Conservation (phyloP, 768 basidiomycete genomes). For the Phaffia australis region DNA sequence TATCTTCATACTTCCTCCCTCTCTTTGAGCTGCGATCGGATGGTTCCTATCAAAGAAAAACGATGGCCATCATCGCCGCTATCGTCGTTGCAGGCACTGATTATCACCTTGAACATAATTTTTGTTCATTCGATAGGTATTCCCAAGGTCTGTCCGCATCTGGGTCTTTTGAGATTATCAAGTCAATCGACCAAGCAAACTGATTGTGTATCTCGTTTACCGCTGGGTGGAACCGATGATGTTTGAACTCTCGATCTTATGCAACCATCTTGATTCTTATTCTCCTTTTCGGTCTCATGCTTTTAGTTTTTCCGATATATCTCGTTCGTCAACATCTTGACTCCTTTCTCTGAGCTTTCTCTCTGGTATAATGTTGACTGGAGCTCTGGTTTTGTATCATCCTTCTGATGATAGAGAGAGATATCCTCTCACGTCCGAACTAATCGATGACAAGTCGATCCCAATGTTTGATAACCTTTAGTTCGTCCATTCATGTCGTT, state of each 20-base stretch:
- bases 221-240: neutral
- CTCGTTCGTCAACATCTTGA: slow-evolving; percentile 29
- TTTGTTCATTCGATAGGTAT: slow-evolving; percentile 13
- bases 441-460: slow-evolving; percentile 97
- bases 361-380: neutral
- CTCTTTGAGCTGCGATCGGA: too few species aligned
- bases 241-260: neutral
- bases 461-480: slow-evolving; percentile 69
- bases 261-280: neutral
- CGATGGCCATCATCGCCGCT: too few species aligned
- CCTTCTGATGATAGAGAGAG: slow-evolving; percentile 56
- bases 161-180: too few species aligned
- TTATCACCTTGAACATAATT: too few species aligned
- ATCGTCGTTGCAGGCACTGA: too few species aligned
- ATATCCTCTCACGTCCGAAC: slow-evolving; percentile 93
- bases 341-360: too few species aligned
- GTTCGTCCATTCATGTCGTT: slow-evolving; percentile 26
- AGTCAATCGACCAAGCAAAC: neutral
- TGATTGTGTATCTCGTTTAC: too few species aligned
- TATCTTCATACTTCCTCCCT: too few species aligned
- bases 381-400: neutral
- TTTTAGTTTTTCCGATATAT: slow-evolving; percentile 44
- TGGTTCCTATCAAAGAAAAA: too few species aligned
- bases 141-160: slow-evolving; percentile 12
- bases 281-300: neutral